Conservation (phyloP, 2,329 filamentous ascomycete species). For the Xylaria sp. region DNA sequence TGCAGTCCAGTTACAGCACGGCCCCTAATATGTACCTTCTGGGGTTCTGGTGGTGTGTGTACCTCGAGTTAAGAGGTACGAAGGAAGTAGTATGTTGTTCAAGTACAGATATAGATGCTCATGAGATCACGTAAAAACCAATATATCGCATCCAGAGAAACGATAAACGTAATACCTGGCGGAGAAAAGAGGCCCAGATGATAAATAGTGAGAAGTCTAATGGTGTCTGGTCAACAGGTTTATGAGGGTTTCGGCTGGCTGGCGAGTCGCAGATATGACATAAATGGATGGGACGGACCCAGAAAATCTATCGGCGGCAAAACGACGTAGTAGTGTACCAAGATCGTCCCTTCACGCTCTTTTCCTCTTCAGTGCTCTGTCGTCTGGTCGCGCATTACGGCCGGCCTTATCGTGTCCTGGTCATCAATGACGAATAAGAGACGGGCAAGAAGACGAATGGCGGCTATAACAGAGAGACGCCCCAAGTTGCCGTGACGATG, state of each 20-base stretch:
- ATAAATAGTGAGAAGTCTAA: conserved; percentile 8
- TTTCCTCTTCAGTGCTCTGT: neutral
- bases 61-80: neutral
- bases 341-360: conserved; percentile 31
- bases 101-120: conserved; percentile 6
- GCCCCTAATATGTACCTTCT: no score
- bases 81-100: neutral
- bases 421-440: conserved; percentile 30
- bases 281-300: conserved; percentile 34
- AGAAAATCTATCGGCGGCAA: conserved; percentile 37
- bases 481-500: neutral
- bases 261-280: conserved; percentile 37
- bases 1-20: neutral
- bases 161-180: neutral
- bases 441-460: conserved; percentile 9
- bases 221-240: conserved; percentile 26
- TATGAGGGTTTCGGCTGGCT: conserved; percentile 25
- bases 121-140: neutral
- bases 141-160: neutral
- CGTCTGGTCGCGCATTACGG: conserved; percentile 25
- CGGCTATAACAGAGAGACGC: conserved; percentile 14
- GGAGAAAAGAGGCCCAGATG: neutral
- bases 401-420: conserved; percentile 34
- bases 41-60: no score
- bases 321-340: conserved; percentile 33